Conservation (phyloP, 192 early-diverging fungal species). For the Coemansia sp. region DNA sequence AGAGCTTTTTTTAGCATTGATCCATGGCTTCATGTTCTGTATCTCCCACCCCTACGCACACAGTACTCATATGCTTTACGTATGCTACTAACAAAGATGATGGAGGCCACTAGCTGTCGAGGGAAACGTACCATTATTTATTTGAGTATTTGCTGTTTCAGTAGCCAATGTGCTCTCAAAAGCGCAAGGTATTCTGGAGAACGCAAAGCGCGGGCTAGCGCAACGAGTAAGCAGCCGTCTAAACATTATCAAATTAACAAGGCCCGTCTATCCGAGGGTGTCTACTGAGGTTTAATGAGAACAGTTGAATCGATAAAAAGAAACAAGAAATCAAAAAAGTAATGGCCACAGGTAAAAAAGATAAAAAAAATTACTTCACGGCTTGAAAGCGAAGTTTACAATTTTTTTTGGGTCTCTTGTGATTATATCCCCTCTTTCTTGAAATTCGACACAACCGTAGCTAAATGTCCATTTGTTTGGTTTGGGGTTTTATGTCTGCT, state of each 20-base stretch:
- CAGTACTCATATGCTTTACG: too few relatives aligned
- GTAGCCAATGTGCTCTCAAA: constrained; percentile 36
- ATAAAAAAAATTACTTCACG: too few relatives aligned
- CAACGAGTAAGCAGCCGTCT: background rate
- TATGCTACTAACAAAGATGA: background rate
- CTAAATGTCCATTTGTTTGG: too few relatives aligned
- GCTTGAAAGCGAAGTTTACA: too few relatives aligned
- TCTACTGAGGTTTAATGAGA: background rate
- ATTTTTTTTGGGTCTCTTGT: too few relatives aligned
- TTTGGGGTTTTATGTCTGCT: too few relatives aligned
- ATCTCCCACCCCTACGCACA: too few relatives aligned
- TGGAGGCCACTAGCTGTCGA: background rate
- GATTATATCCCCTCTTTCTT: too few relatives aligned
- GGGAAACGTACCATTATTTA: background rate
- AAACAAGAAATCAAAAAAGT: background rate
- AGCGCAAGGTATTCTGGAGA: constrained; percentile 7
- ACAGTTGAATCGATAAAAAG: background rate
- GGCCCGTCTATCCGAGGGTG: background rate
- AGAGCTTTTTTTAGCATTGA: background rate
- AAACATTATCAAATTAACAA: background rate
- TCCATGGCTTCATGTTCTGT: background rate
- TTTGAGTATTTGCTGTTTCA: background rate
- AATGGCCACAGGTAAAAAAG: too few relatives aligned
- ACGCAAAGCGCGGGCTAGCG: background rate
- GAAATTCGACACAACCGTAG: too few relatives aligned